Evolutionary conservation across 2,329 filamentous ascomycete species (phyloP), one percentile per base, ranked within the genome.

Genomic region (Myotisia sp.): DNA sequence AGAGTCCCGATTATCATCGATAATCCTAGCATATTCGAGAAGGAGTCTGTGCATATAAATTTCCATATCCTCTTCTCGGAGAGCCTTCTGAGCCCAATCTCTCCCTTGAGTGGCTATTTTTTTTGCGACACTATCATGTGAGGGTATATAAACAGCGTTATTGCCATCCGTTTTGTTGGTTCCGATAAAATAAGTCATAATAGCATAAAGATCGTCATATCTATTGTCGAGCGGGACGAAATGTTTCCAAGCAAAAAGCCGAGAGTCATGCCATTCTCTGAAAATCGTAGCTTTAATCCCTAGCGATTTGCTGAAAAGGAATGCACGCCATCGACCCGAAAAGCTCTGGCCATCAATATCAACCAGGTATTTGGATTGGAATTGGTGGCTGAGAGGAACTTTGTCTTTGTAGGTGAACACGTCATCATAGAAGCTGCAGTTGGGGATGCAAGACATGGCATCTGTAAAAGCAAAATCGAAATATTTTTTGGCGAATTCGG

Each of bases 201-300:
- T 74, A 27, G 71, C 74, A 41, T 75, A 85, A 46, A 79, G 68
- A 44, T 86, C 82, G 22, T 70, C 60, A 47, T 76, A 85, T 1
- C 74, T 70, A 47, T 71, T 79, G 50, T 85, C 78, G 68, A 87
- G 75, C 10, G 82, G 82, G 2, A 85, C 75, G 46, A 82, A 87
- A 54, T 90, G 82, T 47, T 74, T 73, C 81, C 82, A 90, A 0
- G 79, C 67, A 2, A 83, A 62, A 1, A 87, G 62, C 2, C 81
- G 67, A 28, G 68, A 70, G 51, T 86, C 80, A 48, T 86, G 81
- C 82, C 81, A 90, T 52, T 90, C 82, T 13, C 71, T 67, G 58
- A 76, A 90, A 14, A 87, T 62, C 0, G 81, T 84, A 4, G 76
- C 72, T 58, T 87, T 90, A 58, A 90, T 71, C 0, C 78, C 78